Evolutionary conservation across 352 stramenopile species (phyloP), one percentile per base, ranked within the genome.

Genomic region (Paralagenidium karlingii): DNA sequence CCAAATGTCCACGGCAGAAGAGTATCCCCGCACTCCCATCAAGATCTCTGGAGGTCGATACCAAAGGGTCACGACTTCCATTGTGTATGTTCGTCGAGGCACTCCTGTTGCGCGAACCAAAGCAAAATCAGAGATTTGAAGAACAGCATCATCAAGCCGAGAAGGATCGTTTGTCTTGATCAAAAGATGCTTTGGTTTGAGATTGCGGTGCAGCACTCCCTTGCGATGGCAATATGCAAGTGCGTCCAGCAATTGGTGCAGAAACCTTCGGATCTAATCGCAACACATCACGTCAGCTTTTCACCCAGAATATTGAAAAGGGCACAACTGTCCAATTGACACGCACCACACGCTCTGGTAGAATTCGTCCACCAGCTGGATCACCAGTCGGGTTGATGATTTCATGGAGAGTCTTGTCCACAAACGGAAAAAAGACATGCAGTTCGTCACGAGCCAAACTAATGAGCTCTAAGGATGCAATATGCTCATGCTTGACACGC

Each of bases 1-100:
- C 88, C 87, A 96, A 39, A 97, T 96, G 45, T 97, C 88, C 20
- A 97, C 75, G 5, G 75, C 68, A 0, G 71, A 78, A 6, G 75
- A 89, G 44, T 91, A 91, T 0, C 66, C 73, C n/a, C 74, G 63
- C 6, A 87, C 71, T 12, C 82, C 83, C 71, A 95, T 89, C 13
- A 95, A 51, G 4, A 95, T 85, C 49, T 95, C 83, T 2, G 83
- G 83, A 10, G 83, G 75, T 2, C 82, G 69, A 45, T 95, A 95
- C 82, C 83, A 95, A 10, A 95, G 60, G 8, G 83, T 95, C 21
- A 95, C 80, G 2, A 95, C 80, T 31, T 94, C 80, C 61, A 82
- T 92, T 8, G 82, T 95, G 49, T 95, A 94, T 24, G 80, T 87
- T 51, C 82, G 65, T 32, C 73, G 56, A 28, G 83, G 82, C n/a